Evolutionary conservation across 257 asterid genomes (phyloP).

Genomic region (Nicotiana obtusifolia): DNA sequence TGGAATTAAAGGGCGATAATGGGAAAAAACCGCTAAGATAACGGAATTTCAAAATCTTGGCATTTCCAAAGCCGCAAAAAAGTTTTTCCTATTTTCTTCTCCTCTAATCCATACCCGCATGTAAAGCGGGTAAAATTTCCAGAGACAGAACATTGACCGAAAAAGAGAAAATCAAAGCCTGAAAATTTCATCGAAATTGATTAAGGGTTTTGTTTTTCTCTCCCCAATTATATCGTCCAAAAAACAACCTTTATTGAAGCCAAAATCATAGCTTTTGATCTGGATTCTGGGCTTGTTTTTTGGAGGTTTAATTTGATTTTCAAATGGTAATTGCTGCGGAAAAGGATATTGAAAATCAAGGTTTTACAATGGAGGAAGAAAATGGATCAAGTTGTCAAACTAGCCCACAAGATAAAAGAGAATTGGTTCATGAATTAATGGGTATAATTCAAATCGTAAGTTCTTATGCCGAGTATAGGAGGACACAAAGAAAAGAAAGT

Average conservation of each 20-base stretch:
- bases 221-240: neutral
- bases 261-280: neutral
- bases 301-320: neutral
- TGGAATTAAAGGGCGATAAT: too few species aligned
- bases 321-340: slow-evolving; percentile 12
- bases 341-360: slow-evolving; percentile 12
- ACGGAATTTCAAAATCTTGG: neutral
- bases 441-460: slow-evolving; percentile 40
- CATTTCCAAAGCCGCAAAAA: neutral
- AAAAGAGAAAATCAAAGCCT: slow-evolving; percentile 8
- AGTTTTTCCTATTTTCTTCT: neutral
- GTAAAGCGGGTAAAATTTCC: neutral
- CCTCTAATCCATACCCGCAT: neutral
- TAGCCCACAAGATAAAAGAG: slow-evolving; percentile 23
- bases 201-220: slow-evolving; percentile 9
- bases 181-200: neutral
- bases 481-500: slow-evolving; percentile 68
- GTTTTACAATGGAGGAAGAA: slow-evolving; percentile 27
- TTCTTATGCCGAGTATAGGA: slow-evolving; percentile 54
- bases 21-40: too few species aligned
- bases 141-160: neutral
- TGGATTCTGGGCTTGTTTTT: neutral
- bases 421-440: slow-evolving; percentile 45
- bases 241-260: neutral
- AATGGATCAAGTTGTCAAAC: slow-evolving; percentile 20